phyloP scores from a whole-genome alignment of 2,329 filamentous ascomycete genomes.

The Blastomyces parvus region DNA sequence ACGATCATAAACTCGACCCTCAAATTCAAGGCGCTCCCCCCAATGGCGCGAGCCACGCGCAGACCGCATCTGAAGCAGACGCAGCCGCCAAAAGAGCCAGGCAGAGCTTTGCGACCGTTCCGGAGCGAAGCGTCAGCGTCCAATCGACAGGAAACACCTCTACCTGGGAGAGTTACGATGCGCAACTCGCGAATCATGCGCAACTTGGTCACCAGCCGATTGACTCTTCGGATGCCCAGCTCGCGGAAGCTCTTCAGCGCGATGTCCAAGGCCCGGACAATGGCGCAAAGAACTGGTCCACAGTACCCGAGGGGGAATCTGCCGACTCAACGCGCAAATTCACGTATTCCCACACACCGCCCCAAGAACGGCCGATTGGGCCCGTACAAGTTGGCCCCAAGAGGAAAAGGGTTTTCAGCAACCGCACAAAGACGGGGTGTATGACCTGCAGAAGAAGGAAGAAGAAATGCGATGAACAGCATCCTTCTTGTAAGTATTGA shows the following conservation, averaged over 20 bases:
- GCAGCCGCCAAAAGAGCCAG: conserved; percentile 1
- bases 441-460: conserved; percentile 85
- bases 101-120: conserved; percentile 4
- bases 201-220: conserved; percentile 37
- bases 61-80: conserved; percentile 17
- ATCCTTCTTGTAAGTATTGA: conserved; percentile 69
- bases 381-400: conserved; percentile 34
- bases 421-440: conserved; percentile 91
- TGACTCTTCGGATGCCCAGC: conserved; percentile 41
- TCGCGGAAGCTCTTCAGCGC: conserved; percentile 44
- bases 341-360: conserved; percentile 8
- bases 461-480: conserved; percentile 95
- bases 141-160: conserved; percentile 5
- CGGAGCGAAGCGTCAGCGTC: conserved; percentile 5
- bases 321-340: conserved; percentile 8
- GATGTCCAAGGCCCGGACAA: conserved; percentile 38
- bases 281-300: conserved; percentile 23
- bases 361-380: conserved; percentile 26
- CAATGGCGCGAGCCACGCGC: conserved; percentile 17
- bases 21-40: conserved; percentile 17
- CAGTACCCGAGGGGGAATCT: conserved; percentile 29
- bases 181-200: conserved; percentile 37
- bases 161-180: conserved; percentile 33
- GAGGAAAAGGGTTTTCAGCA: conserved; percentile 61
- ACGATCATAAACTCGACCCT: conserved; percentile 26